A percentile compares a stretch with the other conserved stretches of the same genome.
Evolutionary conservation across 176 grass and related monocot species (phyloP).

Genomic region (Triticum timopheevii): DNA sequence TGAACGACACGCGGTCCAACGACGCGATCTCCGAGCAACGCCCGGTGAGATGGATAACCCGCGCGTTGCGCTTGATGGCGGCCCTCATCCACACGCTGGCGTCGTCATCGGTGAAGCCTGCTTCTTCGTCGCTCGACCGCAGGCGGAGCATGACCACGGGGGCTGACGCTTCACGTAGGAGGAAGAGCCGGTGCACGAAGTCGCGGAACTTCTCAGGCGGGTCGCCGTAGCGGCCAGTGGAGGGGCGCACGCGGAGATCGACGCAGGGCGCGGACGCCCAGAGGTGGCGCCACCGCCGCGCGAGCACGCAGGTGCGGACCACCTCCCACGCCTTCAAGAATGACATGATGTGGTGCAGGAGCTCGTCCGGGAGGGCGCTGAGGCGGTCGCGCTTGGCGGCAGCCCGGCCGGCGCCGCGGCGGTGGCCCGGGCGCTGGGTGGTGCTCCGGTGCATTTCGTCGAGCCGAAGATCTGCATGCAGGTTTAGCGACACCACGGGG

Average conservation of each 20-base stretch:
- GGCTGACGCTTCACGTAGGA: background rate
- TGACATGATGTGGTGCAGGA: conserved; percentile 38
- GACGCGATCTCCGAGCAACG: background rate
- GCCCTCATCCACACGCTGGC: conserved; percentile 8
- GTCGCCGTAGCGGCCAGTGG: background rate
- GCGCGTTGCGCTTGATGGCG: background rate
- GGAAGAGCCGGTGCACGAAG: conserved; percentile 22
- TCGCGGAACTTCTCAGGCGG: background rate
- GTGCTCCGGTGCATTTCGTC: background rate
- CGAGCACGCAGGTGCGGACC: conserved; percentile 39
- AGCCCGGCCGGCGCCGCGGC: too few species aligned
- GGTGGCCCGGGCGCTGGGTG: background rate
- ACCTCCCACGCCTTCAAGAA: conserved; percentile 31
- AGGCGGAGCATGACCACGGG: conserved; percentile 21
- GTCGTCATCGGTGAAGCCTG: background rate
- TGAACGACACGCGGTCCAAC: background rate
- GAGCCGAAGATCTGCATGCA: background rate
- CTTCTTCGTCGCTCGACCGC: background rate
- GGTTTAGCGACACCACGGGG: background rate
- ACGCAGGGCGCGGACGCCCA: conserved; percentile 27
- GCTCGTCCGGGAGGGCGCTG: conserved; percentile 33
- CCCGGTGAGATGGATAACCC: conserved; percentile 17
- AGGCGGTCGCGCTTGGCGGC: conserved; percentile 2
- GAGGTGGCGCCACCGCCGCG: conserved; percentile 35
- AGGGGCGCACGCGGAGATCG: background rate